Percentiles rank a stretch among this genome's conserved stretches.
Evolutionary conservation across 805 yeast genomes (phyloP).

Genomic region (Wickerhamomyces subpelliculosus): DNA sequence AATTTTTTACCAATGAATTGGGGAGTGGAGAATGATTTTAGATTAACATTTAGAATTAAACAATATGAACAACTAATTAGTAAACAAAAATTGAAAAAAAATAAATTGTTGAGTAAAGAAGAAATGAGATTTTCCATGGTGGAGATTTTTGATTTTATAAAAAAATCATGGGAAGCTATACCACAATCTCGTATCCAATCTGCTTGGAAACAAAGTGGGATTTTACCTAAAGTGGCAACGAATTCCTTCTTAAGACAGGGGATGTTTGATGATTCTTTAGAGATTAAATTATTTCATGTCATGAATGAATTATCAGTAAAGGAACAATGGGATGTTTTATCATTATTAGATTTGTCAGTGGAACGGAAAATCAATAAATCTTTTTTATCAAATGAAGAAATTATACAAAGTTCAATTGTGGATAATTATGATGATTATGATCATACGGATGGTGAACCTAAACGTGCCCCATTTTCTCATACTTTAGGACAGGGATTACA

Average conservation of each 20-base stretch:
- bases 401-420: slow-evolving; percentile 53
- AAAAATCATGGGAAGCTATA: slow-evolving; percentile 46
- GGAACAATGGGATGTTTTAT: slow-evolving; percentile 52
- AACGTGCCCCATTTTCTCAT: slow-evolving; percentile 21
- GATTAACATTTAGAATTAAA: slow-evolving; percentile 47
- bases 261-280: slow-evolving; percentile 30
- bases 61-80: slow-evolving; percentile 39
- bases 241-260: slow-evolving; percentile 21
- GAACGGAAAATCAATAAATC: slow-evolving; percentile 34
- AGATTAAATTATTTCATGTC: slow-evolving; percentile 33
- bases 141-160: slow-evolving; percentile 52
- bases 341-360: slow-evolving; percentile 40
- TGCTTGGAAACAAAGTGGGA: slow-evolving; percentile 38
- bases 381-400: slow-evolving; percentile 53
- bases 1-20: slow-evolving; percentile 52
- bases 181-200: slow-evolving; percentile 30
- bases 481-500: slow-evolving; percentile 20
- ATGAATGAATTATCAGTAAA: slow-evolving; percentile 42
- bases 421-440: slow-evolving; percentile 27
- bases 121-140: slow-evolving; percentile 44
- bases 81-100: slow-evolving; percentile 14
- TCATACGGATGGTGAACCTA: slow-evolving; percentile 11
- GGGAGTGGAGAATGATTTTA: slow-evolving; percentile 59
- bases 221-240: slow-evolving; percentile 28
- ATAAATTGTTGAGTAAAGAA: slow-evolving; percentile 21